Evolutionary conservation across 148 eudicot species (phyloP), one percentile per base, ranked within the genome.

Genomic region (Selenicereus undatus): DNA sequence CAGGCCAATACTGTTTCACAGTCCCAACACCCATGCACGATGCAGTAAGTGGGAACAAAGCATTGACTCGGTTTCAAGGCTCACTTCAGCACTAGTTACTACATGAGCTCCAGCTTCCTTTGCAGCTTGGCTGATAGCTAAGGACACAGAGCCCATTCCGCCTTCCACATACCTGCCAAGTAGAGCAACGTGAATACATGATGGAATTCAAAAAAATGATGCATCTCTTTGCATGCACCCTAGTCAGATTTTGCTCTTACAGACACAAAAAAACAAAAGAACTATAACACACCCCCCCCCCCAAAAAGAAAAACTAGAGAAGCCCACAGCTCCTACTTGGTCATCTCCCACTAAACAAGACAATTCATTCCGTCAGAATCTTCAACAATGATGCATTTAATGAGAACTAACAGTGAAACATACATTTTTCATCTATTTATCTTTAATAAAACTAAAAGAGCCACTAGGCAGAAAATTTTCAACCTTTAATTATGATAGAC

Each of bases 61-160:
- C 1, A 26, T 45, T 32, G 36, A 30, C 76, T 65, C 69, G 35
- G 24, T 80, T 77, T n/a, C 13, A 51, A 45, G 27, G 77, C 89
- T 82, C 84, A 92, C 97, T 85, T 91, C 97, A 78, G 94, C 90
- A 75, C 74, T 82, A 62, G 92, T 91, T 73, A 86, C 81, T 84
- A 92, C 84, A 75, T 87, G 85, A 75, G 92, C 92, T 43, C 97
- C 97, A 84, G 91, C 97, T 89, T 91, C 97, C 79, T 76, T 81
- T 24, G 97, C 97, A 78, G 97, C 97, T 77, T 74, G 83, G 76
- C 83, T 82, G 66, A 92, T 91, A 73, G 97, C 90, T 78, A 62
- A 80, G 24, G 97, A 92, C 56, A 92, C 91, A 65, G 91, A 87
- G 50, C 97, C 32, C 32, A 32, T 32, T 32, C 32, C 32, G 50